Percentiles rank a stretch among this genome's conserved stretches.
phyloP scores from a whole-genome alignment of 176 grass and related monocot genomes.

The Musa schizocarpa region DNA sequence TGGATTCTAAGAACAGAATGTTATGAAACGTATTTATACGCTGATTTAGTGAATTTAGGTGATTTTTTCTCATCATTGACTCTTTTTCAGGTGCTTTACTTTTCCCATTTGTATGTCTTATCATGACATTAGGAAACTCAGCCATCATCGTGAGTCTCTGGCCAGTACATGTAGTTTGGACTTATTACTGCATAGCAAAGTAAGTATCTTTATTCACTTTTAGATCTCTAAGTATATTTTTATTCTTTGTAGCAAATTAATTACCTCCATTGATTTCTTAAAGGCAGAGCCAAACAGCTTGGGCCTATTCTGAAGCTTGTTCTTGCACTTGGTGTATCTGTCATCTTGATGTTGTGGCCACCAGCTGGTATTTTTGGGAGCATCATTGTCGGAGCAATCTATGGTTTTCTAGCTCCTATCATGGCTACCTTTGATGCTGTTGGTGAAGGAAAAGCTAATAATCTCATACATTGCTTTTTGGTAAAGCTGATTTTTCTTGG shows the following conservation, averaged over 20 bases:
- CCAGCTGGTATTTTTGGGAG: conserved; percentile 59
- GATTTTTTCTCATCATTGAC: neutral
- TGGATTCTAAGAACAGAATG: neutral
- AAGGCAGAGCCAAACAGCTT: conserved; percentile 68
- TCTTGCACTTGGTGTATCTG: conserved; percentile 49
- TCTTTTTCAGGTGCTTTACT: conserved; percentile 48
- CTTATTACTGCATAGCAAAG: conserved; percentile 79
- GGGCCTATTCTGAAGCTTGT: conserved; percentile 75
- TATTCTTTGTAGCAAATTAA: conserved; percentile 28
- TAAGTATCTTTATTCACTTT: conserved; percentile 33
- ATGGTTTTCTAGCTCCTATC: conserved; percentile 82
- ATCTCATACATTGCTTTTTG: conserved; percentile 78
- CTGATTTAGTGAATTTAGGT: neutral
- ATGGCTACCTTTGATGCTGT: conserved; percentile 83
- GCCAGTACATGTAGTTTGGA: conserved; percentile 77
- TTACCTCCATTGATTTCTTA: conserved; percentile 26
- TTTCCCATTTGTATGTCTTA: conserved; percentile 66
- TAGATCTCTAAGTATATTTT: neutral
- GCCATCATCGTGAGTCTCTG: conserved; percentile 73
- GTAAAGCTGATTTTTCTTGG: conserved; percentile 32
- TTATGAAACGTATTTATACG: neutral
- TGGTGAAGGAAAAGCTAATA: conserved; percentile 79
- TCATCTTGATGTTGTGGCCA: conserved; percentile 46
- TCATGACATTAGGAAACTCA: conserved; percentile 78
- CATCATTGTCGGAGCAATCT: conserved; percentile 43